Evolutionary conservation across 2,329 filamentous ascomycete species (phyloP).

Genomic region (Leptographium galeiforme): DNA sequence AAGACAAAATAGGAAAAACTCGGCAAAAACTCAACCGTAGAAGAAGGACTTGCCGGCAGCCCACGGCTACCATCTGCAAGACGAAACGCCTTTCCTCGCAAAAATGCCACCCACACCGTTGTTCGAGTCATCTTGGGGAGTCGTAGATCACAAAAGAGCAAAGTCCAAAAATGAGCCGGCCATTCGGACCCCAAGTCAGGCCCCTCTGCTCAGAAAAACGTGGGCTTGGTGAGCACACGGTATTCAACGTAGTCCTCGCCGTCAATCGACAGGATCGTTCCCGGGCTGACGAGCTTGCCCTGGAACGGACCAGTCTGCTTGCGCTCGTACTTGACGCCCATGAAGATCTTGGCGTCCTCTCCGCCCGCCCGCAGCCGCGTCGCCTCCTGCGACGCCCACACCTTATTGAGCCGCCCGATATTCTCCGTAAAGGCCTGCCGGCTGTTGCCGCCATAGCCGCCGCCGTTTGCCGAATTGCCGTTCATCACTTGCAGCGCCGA

Average conservation of each 20-base stretch:
- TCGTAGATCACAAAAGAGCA: background rate
- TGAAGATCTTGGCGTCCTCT: constrained; percentile 43
- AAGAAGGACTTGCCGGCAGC: no score
- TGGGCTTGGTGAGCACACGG: constrained; percentile 48
- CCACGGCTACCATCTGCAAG: background rate
- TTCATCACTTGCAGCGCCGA: constrained; percentile 6
- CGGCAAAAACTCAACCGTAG: background rate
- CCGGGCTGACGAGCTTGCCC: constrained; percentile 49
- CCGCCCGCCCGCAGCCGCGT: constrained; percentile 27
- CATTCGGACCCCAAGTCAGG: background rate
- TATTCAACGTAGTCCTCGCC: constrained; percentile 57
- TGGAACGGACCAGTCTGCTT: constrained; percentile 46
- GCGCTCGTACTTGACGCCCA: constrained; percentile 48
- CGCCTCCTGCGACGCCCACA: constrained; percentile 42
- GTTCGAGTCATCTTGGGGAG: background rate
- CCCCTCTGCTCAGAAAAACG: constrained; percentile 34
- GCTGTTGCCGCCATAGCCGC: constrained; percentile 10
- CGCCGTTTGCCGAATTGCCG: constrained; percentile 13
- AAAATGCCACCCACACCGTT: background rate
- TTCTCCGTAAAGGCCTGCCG: constrained; percentile 30
- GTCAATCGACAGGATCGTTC: constrained; percentile 49
- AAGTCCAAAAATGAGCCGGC: background rate
- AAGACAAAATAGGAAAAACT: background rate
- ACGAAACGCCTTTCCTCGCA: background rate
- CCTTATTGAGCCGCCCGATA: constrained; percentile 37